These are phyloP conservation scores for Vitis amurensis DNA, from an alignment of 164 flowering plant species.

Conservation along the genomic window DNA sequence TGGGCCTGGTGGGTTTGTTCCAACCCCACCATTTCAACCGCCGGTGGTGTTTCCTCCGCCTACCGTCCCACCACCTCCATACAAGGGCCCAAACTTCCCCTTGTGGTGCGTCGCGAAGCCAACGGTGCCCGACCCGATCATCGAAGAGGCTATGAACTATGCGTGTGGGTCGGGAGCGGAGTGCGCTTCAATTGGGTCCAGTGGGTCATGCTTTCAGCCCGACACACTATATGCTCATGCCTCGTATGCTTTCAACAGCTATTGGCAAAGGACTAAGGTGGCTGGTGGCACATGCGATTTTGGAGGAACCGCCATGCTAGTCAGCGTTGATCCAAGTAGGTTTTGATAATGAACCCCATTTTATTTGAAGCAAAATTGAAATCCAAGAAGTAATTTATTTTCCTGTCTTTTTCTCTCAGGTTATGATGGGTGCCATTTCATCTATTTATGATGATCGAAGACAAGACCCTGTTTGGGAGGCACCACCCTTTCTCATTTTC, in stretches of 20 bases:
- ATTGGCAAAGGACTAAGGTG: conserved; percentile 77
- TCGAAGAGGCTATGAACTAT: conserved; percentile 89
- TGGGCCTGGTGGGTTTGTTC: conserved; percentile 15
- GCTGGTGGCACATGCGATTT: conserved; percentile 85
- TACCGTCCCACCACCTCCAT: conserved; percentile 52
- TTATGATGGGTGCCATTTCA: conserved; percentile 69
- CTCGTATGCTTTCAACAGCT: conserved; percentile 91
- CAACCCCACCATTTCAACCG: conserved; percentile 60
- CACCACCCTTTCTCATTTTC: not conserved
- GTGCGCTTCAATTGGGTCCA: conserved; percentile 63
- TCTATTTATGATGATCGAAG: conserved; percentile 21
- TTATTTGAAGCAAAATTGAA: not conserved
- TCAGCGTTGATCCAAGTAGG: conserved; percentile 92
- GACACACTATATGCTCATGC: conserved; percentile 71
- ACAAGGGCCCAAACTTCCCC: conserved; percentile 17
- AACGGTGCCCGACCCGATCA: conserved; percentile 87
- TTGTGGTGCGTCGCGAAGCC: conserved; percentile 97
- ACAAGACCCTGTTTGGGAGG: not conserved
- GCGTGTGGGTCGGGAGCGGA: conserved; percentile 95
- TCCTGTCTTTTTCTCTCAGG: conserved; percentile 32
- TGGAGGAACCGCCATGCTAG: conserved; percentile 83
- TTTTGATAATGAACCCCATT: not conserved
- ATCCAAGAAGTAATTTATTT: not conserved
- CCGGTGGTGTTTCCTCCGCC: conserved; percentile 82
- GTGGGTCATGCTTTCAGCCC: conserved; percentile 73